phyloP scores from a whole-genome alignment of 2,329 filamentous ascomycete genomes.

The Sclerotinia borealis region DNA sequence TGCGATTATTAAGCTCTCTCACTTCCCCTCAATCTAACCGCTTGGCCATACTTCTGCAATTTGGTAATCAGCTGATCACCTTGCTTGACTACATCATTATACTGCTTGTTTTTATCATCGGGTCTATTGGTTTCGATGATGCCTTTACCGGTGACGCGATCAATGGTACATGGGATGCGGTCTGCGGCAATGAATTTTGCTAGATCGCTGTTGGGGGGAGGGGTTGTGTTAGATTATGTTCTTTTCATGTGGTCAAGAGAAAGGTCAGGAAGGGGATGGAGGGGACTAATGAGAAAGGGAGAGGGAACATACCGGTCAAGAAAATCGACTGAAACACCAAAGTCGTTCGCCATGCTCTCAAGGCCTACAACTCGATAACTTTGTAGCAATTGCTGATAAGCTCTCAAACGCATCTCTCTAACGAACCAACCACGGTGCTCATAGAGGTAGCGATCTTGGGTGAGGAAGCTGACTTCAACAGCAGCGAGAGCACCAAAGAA shows the following conservation, averaged over 20 bases:
- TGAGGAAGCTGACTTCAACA: slow-evolving; percentile 91
- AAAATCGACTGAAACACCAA: slow-evolving; percentile 95
- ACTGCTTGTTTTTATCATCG: slow-evolving; percentile 99
- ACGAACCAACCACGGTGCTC: slow-evolving; percentile 98
- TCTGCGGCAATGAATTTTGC: slow-evolving; percentile 95
- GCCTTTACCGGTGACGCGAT: slow-evolving; percentile 91
- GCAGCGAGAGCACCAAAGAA: slow-evolving; percentile 87
- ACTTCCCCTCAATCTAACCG: slow-evolving; percentile 87
- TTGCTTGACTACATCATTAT: slow-evolving; percentile 95
- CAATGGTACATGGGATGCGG: slow-evolving; percentile 93
- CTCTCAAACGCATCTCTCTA: slow-evolving; percentile 92
- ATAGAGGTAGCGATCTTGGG: slow-evolving; percentile 87
- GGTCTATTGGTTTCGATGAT: slow-evolving; percentile 97
- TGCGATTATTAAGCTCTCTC: slow-evolving; percentile 57
- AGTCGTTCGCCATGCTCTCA: slow-evolving; percentile 93
- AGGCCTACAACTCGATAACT: slow-evolving; percentile 97
- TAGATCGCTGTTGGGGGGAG: slow-evolving; percentile 60
- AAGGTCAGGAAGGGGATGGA: neutral
- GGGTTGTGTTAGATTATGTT: neutral
- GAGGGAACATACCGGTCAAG: slow-evolving; percentile 68
- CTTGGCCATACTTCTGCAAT: slow-evolving; percentile 97
- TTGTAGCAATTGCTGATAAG: slow-evolving; percentile 94
- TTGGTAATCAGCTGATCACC: slow-evolving; percentile 98
- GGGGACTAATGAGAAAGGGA: slow-evolving; percentile 14
- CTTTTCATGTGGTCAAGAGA: neutral